phyloP scores from a whole-genome alignment of 2,329 filamentous ascomycete genomes.

The Arthrobotrys conoides region DNA sequence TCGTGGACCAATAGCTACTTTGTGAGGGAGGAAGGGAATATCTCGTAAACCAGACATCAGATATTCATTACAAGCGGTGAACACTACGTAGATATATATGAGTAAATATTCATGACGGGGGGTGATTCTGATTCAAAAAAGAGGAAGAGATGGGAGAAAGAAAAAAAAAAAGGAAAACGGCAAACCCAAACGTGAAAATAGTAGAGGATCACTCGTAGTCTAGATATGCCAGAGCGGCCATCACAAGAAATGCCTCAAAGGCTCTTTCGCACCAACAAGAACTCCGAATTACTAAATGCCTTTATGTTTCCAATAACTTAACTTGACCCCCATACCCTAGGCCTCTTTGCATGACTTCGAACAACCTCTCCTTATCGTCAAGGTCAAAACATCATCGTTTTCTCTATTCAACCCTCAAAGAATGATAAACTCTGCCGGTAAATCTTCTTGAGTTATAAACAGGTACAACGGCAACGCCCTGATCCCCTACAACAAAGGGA shows the following conservation, averaged over 20 bases:
- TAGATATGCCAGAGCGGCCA: conserved; percentile 34
- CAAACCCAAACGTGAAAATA: neutral
- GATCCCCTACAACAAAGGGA: neutral
- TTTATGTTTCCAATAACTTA: conserved; percentile 14
- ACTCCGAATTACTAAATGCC: conserved; percentile 25
- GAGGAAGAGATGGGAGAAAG: neutral
- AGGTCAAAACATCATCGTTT: neutral
- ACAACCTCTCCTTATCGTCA: neutral
- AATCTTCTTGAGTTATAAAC: conserved; percentile 3
- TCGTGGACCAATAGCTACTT: too few species aligned
- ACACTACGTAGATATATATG: neutral
- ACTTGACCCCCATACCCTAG: conserved; percentile 39
- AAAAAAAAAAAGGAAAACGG: too few species aligned
- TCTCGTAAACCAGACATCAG: conserved; percentile 23
- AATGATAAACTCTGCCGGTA: conserved; percentile 6
- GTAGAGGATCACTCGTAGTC: neutral
- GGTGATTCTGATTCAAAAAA: too few species aligned
- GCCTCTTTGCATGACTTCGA: conserved; percentile 42
- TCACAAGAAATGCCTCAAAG: neutral
- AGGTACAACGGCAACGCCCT: neutral
- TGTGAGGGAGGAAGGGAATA: neutral
- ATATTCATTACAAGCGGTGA: neutral
- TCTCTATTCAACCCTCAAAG: conserved; percentile 5
- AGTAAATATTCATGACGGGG: too few species aligned
- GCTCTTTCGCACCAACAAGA: conserved; percentile 1